A percentile compares a stretch with the other conserved stretches of the same genome.
phyloP scores from a whole-genome alignment of 176 grass and related monocot species.

The Coix lacrymajobi region DNA sequence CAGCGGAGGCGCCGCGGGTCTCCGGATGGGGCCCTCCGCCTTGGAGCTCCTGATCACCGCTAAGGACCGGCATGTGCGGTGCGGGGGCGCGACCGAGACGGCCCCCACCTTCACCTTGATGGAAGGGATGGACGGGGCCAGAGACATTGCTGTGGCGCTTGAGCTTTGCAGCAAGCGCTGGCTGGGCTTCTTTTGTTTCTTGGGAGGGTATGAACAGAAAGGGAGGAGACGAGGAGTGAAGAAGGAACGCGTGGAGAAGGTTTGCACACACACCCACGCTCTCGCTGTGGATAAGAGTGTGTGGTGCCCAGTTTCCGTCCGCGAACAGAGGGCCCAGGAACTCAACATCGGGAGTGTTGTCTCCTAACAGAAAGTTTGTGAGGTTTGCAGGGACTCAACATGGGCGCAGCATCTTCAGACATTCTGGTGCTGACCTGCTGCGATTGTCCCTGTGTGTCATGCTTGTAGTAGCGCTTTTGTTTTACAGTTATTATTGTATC shows the following conservation, averaged over 20 bases:
- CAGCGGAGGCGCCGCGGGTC: conserved; percentile 73
- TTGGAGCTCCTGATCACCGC: conserved; percentile 66
- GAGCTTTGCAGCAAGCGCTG: not conserved
- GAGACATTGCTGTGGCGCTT: conserved; percentile 57
- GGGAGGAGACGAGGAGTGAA: not conserved
- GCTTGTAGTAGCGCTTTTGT: not conserved
- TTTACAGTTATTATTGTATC: not conserved
- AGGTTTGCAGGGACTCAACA: conserved; percentile 44
- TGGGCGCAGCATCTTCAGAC: conserved; percentile 48
- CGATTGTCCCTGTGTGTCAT: conserved; percentile 6
- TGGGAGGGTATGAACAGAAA: not conserved
- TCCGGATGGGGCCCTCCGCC: conserved; percentile 84
- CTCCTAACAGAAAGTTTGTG: conserved; percentile 5
- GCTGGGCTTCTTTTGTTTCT: not conserved
- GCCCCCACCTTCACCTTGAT: conserved; percentile 77
- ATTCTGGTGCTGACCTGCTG: conserved; percentile 13
- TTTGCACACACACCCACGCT: conserved; percentile 27
- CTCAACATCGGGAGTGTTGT: not conserved
- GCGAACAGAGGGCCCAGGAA: not conserved
- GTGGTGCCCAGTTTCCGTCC: conserved; percentile 29
- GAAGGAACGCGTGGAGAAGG: conserved; percentile 33
- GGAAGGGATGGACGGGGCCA: conserved; percentile 77
- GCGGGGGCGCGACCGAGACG: conserved; percentile 11
- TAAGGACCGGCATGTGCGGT: conserved; percentile 33
- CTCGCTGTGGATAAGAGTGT: conserved; percentile 49